Percentiles rank a stretch among this genome's conserved stretches.
phyloP scores from a whole-genome alignment of 2,329 filamentous ascomycete genomes.

The Exophiala sp. region DNA sequence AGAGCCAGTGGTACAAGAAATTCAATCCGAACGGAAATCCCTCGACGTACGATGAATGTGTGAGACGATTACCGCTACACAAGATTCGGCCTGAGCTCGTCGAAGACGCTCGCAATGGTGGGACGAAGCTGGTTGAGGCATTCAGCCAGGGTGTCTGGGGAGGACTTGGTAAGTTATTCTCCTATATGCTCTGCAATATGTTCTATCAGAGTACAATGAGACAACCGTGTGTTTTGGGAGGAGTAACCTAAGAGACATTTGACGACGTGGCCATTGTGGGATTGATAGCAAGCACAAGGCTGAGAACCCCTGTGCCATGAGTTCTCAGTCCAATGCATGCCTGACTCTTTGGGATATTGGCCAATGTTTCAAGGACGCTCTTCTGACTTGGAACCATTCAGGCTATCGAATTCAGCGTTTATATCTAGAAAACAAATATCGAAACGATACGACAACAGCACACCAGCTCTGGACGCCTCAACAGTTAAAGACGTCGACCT shows the following conservation, averaged over 20 bases:
- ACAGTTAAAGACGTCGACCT: conserved; percentile 51
- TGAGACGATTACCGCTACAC: conserved; percentile 56
- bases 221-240: not conserved
- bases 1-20: conserved; percentile 50
- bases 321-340: too few relatives aligned
- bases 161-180: conserved; percentile 6
- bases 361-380: too few relatives aligned
- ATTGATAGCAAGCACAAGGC: not conserved
- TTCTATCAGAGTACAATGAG: not conserved
- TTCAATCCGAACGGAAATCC: conserved; percentile 61
- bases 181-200: not conserved
- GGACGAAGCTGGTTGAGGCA: conserved; percentile 52
- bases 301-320: too few relatives aligned
- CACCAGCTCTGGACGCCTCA: conserved; percentile 56
- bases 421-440: conserved; percentile 24
- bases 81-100: conserved; percentile 62
- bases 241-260: too few relatives aligned
- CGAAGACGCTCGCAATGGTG: conserved; percentile 46
- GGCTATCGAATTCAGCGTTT: conserved; percentile 42
- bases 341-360: too few relatives aligned
- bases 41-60: conserved; percentile 57
- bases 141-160: conserved; percentile 64
- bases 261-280: not conserved
- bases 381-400: not conserved
- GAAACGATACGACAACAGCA: conserved; percentile 30